Base-by-base conservation (phyloP, 2,329 filamentous ascomycete genomes). In the Metarhizium rileyi region DNA sequence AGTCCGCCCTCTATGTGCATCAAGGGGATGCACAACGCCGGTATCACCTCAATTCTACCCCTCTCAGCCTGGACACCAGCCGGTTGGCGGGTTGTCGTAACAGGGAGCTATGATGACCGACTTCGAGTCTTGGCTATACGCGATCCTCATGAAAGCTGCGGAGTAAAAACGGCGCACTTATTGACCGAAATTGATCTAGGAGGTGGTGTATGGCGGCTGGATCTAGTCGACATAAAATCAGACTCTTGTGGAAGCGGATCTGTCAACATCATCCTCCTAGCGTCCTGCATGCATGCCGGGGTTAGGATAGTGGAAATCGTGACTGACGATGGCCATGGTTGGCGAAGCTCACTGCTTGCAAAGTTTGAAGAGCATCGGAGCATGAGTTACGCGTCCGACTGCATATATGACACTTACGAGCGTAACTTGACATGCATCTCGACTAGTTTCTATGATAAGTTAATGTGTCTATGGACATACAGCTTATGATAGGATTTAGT, bases 261-360 rank as follows among this genome's bases (percentile, higher is more conserved):
- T 9, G 63, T 60, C 54, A 62, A 63, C 44, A 51, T 68, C 26
- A 63, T 74, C 42, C 68, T 94, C n/a, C 70, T 96, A 38, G 90
- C 84, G 16, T 95, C 89, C 43, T 96, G 93, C 62, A 97, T 97
- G 91, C 86, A 96, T 70, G 88, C 86, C 2, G 93, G 93, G 1
- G 76, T 81, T 9, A 78, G 84, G 48, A 68, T 97, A n/a, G 59
- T 85, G 6, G 68, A 73, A 36, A 59, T 80, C 18, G 52, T 57
- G 9, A 62, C 68, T 25, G 61, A 63, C 1, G 58, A 66, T 1
- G 66, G 53, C 52, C 68, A 50, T n/a, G 54, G 55, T 18, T 89
- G 84, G 77, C 61, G 60, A 1, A 83, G 93, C 50, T 70, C 76
- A 41, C 72, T 91, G 1, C 56, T 90, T 44, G 83, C 77, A 0